These are phyloP conservation scores for Alternaria longipes DNA, from an alignment of 2,329 filamentous ascomycete genomes.

Conservation along the genomic window DNA sequence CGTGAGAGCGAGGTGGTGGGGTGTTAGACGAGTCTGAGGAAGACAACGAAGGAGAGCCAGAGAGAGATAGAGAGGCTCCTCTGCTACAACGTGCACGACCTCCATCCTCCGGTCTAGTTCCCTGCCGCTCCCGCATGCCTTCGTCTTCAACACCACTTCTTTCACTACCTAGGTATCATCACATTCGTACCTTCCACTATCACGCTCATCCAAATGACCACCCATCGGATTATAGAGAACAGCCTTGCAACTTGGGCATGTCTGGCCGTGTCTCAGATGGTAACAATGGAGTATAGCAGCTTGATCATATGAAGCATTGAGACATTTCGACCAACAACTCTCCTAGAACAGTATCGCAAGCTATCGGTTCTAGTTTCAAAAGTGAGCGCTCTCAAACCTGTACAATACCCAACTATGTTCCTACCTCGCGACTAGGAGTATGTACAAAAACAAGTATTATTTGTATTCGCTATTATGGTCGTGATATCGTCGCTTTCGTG, in stretches of 20 bases:
- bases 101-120: neutral
- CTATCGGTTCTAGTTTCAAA: neutral
- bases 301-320: neutral
- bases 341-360: neutral
- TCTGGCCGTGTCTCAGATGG: neutral
- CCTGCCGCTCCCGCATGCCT: neutral
- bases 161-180: neutral
- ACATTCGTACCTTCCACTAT: neutral
- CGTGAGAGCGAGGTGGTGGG: neutral
- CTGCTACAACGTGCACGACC: neutral
- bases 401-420: neutral
- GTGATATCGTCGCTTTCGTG: slow-evolving; percentile 2
- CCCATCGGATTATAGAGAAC: neutral
- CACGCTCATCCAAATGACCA: neutral
- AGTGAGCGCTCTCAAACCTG: neutral
- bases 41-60: neutral
- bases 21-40: neutral
- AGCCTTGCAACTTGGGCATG: slow-evolving; percentile 6
- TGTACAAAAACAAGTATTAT: neutral
- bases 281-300: neutral
- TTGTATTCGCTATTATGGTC: slow-evolving; percentile 4
- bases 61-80: neutral
- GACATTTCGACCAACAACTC: neutral
- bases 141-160: neutral
- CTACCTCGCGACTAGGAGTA: neutral